phyloP scores from a whole-genome alignment of 306 rosid species.

The Cicer judaicum region DNA sequence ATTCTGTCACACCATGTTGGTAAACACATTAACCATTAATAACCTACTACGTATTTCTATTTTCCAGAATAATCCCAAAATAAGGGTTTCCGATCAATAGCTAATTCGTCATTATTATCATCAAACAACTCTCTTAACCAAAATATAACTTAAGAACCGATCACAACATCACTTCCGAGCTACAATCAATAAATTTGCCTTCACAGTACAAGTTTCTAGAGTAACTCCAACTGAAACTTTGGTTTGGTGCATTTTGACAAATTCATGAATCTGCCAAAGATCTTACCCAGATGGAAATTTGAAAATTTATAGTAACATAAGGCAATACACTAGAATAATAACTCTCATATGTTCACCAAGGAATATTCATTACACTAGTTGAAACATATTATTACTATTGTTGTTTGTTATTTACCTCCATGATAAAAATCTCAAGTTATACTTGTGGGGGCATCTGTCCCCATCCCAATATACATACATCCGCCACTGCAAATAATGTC shows the following conservation, averaged over 20 bases:
- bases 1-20: too few relatives aligned
- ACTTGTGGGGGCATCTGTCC: too few relatives aligned
- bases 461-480: too few relatives aligned
- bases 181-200: constrained; percentile 15
- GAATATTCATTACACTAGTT: neutral
- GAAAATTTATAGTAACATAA: too few relatives aligned
- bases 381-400: neutral
- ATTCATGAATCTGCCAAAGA: neutral
- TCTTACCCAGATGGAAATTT: neutral
- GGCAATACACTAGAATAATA: too few relatives aligned
- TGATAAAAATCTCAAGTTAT: neutral
- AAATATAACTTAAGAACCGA: constrained; percentile 5
- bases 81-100: constrained; percentile 1
- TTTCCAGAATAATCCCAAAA: constrained; percentile 25
- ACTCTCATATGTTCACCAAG: neutral
- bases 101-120: constrained; percentile 4
- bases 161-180: neutral
- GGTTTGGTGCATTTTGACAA: constrained; percentile 13
- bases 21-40: constrained; percentile 1
- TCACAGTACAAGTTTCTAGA: neutral
- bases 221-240: neutral
- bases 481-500: constrained; percentile 6
- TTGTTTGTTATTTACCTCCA: neutral
- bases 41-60: constrained; percentile 11
- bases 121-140: constrained; percentile 24